A percentile compares a stretch with the other conserved stretches of the same genome.
These are phyloP conservation scores for Coemansia sp. DNA, from an alignment of 192 early-diverging fungal species.

Conservation along the genomic window DNA sequence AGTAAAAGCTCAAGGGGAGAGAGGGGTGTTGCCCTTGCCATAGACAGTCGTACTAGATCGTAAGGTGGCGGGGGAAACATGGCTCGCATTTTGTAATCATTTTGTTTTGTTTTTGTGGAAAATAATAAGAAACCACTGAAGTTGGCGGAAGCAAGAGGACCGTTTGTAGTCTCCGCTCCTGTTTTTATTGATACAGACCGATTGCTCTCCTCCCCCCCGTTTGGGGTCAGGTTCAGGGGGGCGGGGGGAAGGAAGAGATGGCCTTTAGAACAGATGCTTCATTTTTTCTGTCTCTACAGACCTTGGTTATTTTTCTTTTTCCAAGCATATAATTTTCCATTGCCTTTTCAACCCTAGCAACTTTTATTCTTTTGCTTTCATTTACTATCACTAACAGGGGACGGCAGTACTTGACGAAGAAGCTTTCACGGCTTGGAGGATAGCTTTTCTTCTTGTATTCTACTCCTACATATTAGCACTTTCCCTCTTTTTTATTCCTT, in stretches of 20 bases:
- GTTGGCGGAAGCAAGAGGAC: not conserved
- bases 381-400: not conserved
- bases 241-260: too few relatives aligned
- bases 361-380: not conserved
- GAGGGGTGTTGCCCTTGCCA: too few relatives aligned
- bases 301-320: not conserved
- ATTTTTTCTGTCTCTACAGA: not conserved
- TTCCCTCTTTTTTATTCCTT: not conserved
- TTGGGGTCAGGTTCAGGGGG: too few relatives aligned
- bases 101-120: not conserved
- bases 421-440: not conserved
- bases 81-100: not conserved
- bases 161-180: too few relatives aligned
- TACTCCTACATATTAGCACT: slow-evolving; percentile 2
- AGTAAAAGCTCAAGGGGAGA: too few relatives aligned
- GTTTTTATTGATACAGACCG: too few relatives aligned
- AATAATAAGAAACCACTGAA: not conserved
- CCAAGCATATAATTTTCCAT: not conserved
- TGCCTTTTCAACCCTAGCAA: not conserved
- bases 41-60: too few relatives aligned
- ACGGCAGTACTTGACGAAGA: too few relatives aligned
- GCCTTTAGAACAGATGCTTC: too few relatives aligned
- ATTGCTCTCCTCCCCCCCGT: too few relatives aligned
- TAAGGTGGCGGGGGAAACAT: not conserved
- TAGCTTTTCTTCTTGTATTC: slow-evolving; percentile 6